Conservation (phyloP, 2,329 filamentous ascomycete genomes). For the Karstenula rhodostoma region DNA sequence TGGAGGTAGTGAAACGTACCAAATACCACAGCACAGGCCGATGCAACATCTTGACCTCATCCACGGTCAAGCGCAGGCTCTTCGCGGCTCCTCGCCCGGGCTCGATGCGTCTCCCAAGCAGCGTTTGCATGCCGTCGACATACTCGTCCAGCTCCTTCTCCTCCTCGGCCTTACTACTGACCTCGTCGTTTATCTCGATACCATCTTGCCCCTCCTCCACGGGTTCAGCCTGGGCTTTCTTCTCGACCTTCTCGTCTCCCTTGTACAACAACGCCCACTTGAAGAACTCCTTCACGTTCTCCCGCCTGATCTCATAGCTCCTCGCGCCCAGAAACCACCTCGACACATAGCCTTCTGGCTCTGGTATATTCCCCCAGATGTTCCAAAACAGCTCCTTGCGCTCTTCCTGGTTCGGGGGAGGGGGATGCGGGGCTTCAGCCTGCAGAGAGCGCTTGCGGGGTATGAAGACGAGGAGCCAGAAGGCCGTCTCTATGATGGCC, state of each 20-base stretch:
- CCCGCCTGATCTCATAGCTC: conserved; percentile 65
- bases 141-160: conserved; percentile 65
- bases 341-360: conserved; percentile 65
- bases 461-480: conserved; percentile 63
- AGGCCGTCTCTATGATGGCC: conserved; percentile 60
- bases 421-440: conserved; percentile 60
- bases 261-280: conserved; percentile 73
- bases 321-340: conserved; percentile 73
- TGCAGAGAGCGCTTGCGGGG: conserved; percentile 63
- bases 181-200: conserved; percentile 22
- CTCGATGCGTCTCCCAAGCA: conserved; percentile 60
- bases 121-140: conserved; percentile 60
- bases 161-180: conserved; percentile 30
- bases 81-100: conserved; percentile 65
- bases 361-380: conserved; percentile 63
- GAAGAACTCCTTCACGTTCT: conserved; percentile 73
- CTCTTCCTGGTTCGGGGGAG: conserved; percentile 54
- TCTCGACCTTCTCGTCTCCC: conserved; percentile 47
- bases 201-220: conserved; percentile 20
- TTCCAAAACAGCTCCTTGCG: conserved; percentile 65
- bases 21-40: conserved; percentile 71
- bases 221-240: conserved; percentile 20
- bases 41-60: conserved; percentile 67
- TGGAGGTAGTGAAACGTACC: conserved; percentile 48
- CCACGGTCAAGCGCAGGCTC: conserved; percentile 71